A percentile compares a stretch with the other conserved stretches of the same genome.
Conservation (phyloP, 306 rosid species). For the Begonia fuchsioides region DNA sequence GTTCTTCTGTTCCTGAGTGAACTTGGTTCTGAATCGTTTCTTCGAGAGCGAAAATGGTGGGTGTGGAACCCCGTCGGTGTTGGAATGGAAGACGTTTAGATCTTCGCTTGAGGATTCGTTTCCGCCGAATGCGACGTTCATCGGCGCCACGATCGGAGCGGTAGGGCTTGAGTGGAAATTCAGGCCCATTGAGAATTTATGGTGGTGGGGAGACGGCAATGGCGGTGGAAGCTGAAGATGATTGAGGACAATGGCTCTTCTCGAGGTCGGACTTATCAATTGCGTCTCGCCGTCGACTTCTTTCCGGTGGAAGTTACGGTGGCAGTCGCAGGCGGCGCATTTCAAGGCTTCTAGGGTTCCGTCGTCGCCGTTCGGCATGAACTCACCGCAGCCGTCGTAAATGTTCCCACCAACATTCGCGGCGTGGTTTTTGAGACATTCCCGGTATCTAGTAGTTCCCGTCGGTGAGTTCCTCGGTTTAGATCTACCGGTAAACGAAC, state of each 20-base stretch:
- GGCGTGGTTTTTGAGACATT: slow-evolving; percentile 42
- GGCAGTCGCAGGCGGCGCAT: slow-evolving; percentile 43
- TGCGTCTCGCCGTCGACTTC: slow-evolving; percentile 32
- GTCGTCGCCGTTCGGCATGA: slow-evolving; percentile 43
- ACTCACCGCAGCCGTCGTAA: slow-evolving; percentile 45
- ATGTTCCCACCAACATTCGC: slow-evolving; percentile 34
- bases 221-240: slow-evolving; percentile 36
- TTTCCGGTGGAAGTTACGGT: slow-evolving; percentile 39
- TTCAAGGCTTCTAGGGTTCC: slow-evolving; percentile 37
- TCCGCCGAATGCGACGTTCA: slow-evolving; percentile 36
- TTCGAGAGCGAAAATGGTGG: slow-evolving; percentile 18
- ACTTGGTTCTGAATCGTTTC: slow-evolving; percentile 36
- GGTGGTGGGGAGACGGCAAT: slow-evolving; percentile 19
- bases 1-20: slow-evolving; percentile 33
- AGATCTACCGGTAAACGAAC: slow-evolving; percentile 1
- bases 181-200: slow-evolving; percentile 19
- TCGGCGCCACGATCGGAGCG: slow-evolving; percentile 27
- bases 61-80: slow-evolving; percentile 5
- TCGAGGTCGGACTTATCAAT: slow-evolving; percentile 14
- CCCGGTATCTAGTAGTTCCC: slow-evolving; percentile 16
- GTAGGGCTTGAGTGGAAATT: slow-evolving; percentile 9
- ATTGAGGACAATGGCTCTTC: slow-evolving; percentile 21
- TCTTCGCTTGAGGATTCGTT: slow-evolving; percentile 39
- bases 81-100: slow-evolving; percentile 17
- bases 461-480: slow-evolving; percentile 4